phyloP scores from a whole-genome alignment of 2,329 filamentous ascomycete genomes.

The Talaromyces sp. region DNA sequence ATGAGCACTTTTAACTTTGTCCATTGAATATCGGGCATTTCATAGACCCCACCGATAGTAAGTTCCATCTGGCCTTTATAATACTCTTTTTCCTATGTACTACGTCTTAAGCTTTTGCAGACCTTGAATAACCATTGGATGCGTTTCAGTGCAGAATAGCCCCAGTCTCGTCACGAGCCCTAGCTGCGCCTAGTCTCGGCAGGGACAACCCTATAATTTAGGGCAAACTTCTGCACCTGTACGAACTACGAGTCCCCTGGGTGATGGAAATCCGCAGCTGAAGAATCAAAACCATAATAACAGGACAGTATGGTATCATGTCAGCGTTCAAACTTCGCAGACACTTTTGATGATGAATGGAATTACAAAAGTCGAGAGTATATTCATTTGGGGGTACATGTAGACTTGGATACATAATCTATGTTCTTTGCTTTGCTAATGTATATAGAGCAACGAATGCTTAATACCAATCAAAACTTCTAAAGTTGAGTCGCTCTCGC shows the following conservation, averaged over 20 bases:
- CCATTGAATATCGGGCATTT: not conserved
- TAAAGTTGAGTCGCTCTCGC: not conserved
- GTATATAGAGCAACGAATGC: not conserved
- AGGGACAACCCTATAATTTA: not conserved
- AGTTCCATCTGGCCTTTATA: not conserved
- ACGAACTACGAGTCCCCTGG: too few species aligned
- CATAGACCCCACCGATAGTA: not conserved
- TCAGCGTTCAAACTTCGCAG: not conserved
- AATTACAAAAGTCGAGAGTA: too few species aligned
- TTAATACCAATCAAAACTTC: not conserved
- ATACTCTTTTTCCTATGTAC: not conserved
- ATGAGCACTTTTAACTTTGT: not conserved
- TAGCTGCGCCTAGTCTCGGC: not conserved
- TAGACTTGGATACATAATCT: too few species aligned
- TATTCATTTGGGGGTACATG: too few species aligned
- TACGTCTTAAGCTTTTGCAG: not conserved
- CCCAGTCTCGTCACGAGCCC: not conserved
- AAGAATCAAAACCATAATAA: too few species aligned
- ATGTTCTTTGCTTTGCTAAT: too few species aligned
- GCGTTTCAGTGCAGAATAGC: not conserved
- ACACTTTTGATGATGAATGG: not conserved
- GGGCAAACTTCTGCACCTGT: not conserved
- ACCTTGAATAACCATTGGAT: not conserved
- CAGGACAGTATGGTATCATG: not conserved
- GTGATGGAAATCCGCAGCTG: too few species aligned